Base-by-base conservation (phyloP, 1,284 basidiomycete genomes). In the Schizophyllum amplum region DNA sequence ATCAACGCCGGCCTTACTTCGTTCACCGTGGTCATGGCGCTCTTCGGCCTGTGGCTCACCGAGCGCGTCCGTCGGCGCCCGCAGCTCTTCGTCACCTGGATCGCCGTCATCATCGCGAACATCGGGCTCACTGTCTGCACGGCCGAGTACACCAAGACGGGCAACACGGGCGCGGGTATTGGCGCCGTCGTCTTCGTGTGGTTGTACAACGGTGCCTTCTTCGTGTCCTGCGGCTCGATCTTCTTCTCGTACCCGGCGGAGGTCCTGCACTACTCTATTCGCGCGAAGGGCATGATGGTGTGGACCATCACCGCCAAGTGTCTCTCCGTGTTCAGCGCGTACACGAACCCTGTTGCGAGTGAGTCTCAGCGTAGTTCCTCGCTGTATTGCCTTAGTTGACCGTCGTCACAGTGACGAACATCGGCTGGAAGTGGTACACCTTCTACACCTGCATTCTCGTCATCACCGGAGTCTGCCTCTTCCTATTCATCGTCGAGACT, bases 381-480 rank as follows among this genome's bases (percentile, higher is more conserved):
- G 17, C 20, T 20, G 17, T 50, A 15, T 15, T 52, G 46, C 47
- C 24, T 24, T 13, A 24, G 22, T 20, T 49, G 26, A 49, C 22
- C 13, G 26, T 4, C 15, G 15, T 26, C 21, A 0, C 25, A 60
- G 52, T 60, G 53, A 17, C 21, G 25, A 46, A 47, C 27, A 60
- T 60, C 48, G 56, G 52, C 2, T 60, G 59, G 59, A 57, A 58
- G 51, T 60, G 52, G 53, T 60, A 60, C 27, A 33, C 53, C 24
- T 57, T 60, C 57, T 60, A 55, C 57, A 58, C 55, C 20, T 42
- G 53, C 25, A 58, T 56, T n/a, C 24, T 57, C 72, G 59, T 81
- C 81, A 72, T 58, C 21, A 59, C 53, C 13, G 49, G 33, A 20
- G 23, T 59, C n/a, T 33, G 53, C 47, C 33, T 54, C 11, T 59